phyloP scores from a whole-genome alignment of 179 eudicot genomes.

The Beta macrorhiza region DNA sequence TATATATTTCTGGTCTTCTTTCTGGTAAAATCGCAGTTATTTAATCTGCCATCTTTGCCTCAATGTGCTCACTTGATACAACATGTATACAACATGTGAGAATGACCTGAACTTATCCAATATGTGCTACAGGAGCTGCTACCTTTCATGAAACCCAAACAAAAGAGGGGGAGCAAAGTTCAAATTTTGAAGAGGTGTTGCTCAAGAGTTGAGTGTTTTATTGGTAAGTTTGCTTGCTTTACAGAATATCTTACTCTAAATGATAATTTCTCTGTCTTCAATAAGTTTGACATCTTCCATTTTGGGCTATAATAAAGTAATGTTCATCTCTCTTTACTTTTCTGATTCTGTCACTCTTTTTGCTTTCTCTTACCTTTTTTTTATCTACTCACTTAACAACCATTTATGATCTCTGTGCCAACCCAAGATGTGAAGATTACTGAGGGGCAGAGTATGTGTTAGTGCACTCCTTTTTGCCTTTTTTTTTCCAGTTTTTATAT shows the following conservation, averaged over 20 bases:
- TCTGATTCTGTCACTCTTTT: no score
- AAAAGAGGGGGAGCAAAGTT: constrained; percentile 44
- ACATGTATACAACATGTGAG: neutral
- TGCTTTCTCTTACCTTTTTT: no score
- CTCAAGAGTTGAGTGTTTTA: constrained; percentile 68
- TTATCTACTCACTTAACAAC: no score
- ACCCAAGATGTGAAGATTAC: no score
- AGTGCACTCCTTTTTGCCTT: neutral
- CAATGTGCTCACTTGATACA: neutral
- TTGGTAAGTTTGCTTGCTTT: constrained; percentile 46
- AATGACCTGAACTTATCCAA: neutral
- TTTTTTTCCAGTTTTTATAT: neutral
- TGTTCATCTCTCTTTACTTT: no score
- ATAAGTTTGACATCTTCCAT: no score
- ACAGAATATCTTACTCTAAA: neutral
- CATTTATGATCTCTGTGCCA: no score
- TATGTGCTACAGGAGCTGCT: constrained; percentile 45
- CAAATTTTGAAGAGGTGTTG: constrained; percentile 53
- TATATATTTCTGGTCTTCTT: neutral
- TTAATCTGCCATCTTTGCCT: neutral
- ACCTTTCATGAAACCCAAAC: constrained; percentile 75
- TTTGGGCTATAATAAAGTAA: no score
- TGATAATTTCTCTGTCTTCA: neutral
- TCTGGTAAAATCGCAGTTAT: neutral
- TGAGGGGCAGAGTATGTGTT: neutral